Percentiles rank a stretch among this genome's conserved stretches.
These are phyloP conservation scores for Chaetomium globosum DNA, from an alignment of 2,329 filamentous ascomycete species.

Conservation along the genomic window DNA sequence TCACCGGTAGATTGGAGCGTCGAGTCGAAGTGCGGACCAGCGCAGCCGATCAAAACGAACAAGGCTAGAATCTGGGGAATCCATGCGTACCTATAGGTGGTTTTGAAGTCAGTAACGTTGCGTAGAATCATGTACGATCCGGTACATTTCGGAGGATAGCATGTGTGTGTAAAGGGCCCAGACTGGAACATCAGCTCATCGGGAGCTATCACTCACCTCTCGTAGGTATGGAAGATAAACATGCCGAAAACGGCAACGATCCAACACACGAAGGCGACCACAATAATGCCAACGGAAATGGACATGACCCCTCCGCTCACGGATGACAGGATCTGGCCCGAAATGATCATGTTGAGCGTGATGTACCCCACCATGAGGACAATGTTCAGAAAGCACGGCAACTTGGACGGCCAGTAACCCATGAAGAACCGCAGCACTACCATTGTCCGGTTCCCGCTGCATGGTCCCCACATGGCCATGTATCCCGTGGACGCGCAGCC, in stretches of 20 bases:
- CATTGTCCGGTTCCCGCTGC: conserved; percentile 39
- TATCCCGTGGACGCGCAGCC: conserved; percentile 38
- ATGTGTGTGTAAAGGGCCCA: no score
- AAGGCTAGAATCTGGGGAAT: conserved; percentile 64
- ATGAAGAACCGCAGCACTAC: conserved; percentile 40
- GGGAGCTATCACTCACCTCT: conserved; percentile 49
- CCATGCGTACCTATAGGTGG: conserved; percentile 57
- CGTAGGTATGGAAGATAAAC: conserved; percentile 67
- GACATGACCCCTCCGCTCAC: conserved; percentile 61
- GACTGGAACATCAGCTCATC: no score
- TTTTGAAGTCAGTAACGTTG: neutral
- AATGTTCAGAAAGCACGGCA: conserved; percentile 40
- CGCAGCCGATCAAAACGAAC: conserved; percentile 63
- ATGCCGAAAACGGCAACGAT: conserved; percentile 69
- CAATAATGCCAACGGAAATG: conserved; percentile 67
- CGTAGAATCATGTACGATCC: neutral
- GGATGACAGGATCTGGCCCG: conserved; percentile 69
- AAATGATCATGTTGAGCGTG: conserved; percentile 66
- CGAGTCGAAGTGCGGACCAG: conserved; percentile 62
- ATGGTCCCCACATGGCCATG: conserved; percentile 39
- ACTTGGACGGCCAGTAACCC: conserved; percentile 43
- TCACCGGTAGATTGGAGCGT: conserved; percentile 55
- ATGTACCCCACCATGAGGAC: conserved; percentile 41
- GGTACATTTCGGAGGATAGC: no score
- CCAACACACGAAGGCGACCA: conserved; percentile 65